Evolutionary conservation across 371 early-diverging fungal species (phyloP), one percentile per base, ranked within the genome.

Genomic region (Mortierella sp.): DNA sequence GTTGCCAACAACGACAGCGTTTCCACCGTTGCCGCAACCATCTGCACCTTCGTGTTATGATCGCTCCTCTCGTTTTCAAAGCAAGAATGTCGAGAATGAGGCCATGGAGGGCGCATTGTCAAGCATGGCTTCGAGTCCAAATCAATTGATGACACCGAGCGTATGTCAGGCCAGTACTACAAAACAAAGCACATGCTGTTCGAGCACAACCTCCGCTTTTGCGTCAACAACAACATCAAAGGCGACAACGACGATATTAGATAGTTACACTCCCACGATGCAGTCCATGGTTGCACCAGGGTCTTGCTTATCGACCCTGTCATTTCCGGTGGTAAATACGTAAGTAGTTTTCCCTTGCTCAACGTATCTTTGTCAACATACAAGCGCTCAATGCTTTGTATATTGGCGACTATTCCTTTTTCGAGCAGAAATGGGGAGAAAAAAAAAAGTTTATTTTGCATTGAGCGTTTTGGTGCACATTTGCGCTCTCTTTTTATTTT

Each of bases 261-360:
- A 58, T 22, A 30, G 3, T 62, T 26, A 22, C 30, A 28, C 47
- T 62, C 62, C 47, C 62, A 45, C 62, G 62, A 45, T 35, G 5
- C 43, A 16, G 47, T 37, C 43, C 84, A 62, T 84, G 73, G n/a
- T 84, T 79, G 40, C 80, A 43, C 58, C 57, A 55, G 45, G 24
- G 59, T 28, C 57, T 24, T 37, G 40, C 5, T 39, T 39, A 11
- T 24, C 58, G 26, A 16, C 10, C 26, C 30, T 28, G 20, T 58
- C 51, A 51, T n/a, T n/a, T 8, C n/a, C 51, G 18, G n/a, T n/a
- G 51, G 5, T 5, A 47, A 51, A 45, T 64, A 51, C 30, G 60
- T 60, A 60, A 60, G 60, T 60, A 37, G n/a, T 60, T 60, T 30
- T 60, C n/a, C 37, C 14, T 37, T 35, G n/a, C 30, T 37, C 30